Conservation (phyloP, 148 eudicot species). For the Amaranthus palmeri region DNA sequence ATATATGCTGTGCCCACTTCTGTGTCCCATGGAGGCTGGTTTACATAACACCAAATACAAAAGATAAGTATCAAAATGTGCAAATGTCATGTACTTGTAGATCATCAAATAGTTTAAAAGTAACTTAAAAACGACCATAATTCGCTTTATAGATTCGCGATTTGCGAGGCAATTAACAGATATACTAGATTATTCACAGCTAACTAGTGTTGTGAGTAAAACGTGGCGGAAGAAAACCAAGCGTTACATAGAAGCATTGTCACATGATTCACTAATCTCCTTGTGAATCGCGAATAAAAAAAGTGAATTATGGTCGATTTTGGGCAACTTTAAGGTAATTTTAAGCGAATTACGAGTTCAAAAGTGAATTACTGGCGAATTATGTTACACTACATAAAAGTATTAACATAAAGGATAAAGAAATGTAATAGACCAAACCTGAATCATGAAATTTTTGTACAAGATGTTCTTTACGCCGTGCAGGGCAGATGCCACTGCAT, state of each 20-base stretch:
- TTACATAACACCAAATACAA: conserved; percentile 10
- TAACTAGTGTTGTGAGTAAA: not conserved
- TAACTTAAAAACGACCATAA: no score
- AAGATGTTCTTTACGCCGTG: conserved; percentile 87
- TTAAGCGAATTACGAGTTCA: no score
- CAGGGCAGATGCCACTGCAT: conserved; percentile 89
- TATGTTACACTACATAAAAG: no score
- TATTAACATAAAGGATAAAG: not conserved
- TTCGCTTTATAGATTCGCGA: not conserved
- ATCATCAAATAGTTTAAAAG: not conserved
- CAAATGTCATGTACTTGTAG: not conserved
- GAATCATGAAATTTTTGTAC: conserved; percentile 97
- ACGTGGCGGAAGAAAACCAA: not conserved
- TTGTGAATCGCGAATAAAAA: no score
- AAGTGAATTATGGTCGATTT: no score
- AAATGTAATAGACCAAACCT: conserved; percentile 42
- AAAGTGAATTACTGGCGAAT: no score
- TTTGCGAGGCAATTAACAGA: no score
- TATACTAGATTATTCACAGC: not conserved
- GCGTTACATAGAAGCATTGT: not conserved
- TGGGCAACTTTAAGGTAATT: no score
- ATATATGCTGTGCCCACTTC: conserved; percentile 69
- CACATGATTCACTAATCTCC: no score
- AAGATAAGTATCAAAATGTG: not conserved
- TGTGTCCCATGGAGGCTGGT: conserved; percentile 99